These are phyloP conservation scores for Camptophora hylomeconis DNA, from an alignment of 2,329 filamentous ascomycete genomes.

Conservation along the genomic window DNA sequence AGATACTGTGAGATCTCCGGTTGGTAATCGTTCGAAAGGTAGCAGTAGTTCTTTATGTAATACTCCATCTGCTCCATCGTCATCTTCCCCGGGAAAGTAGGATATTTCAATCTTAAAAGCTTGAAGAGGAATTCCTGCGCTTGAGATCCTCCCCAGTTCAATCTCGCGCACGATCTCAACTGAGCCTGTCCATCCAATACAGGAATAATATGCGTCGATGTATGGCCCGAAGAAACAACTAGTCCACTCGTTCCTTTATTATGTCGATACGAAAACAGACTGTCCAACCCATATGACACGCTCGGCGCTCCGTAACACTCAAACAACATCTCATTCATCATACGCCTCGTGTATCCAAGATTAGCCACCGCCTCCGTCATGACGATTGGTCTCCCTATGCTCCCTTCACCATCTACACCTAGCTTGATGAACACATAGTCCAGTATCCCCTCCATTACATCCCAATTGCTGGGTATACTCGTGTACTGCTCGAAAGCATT, in stretches of 20 bases:
- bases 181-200: slow-evolving; percentile 78
- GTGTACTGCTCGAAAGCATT: slow-evolving; percentile 83
- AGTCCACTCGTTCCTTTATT: slow-evolving; percentile 80
- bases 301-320: slow-evolving; percentile 89
- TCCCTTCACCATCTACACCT: slow-evolving; percentile 63
- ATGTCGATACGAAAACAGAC: slow-evolving; percentile 87
- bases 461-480: slow-evolving; percentile 92
- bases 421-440: slow-evolving; percentile 94
- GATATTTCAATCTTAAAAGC: slow-evolving; percentile 75
- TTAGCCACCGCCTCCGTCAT: slow-evolving; percentile 96
- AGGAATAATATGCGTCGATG: slow-evolving; percentile 87
- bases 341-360: slow-evolving; percentile 73
- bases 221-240: slow-evolving; percentile 83
- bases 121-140: slow-evolving; percentile 83
- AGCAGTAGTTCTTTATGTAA: slow-evolving; percentile 78
- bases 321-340: slow-evolving; percentile 95
- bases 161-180: slow-evolving; percentile 67
- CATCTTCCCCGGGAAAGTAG: slow-evolving; percentile 73
- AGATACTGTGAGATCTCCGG: slow-evolving; percentile 62
- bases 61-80: slow-evolving; percentile 77
- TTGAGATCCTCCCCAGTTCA: slow-evolving; percentile 93
- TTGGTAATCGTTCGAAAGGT: slow-evolving; percentile 75
- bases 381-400: slow-evolving; percentile 74
- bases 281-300: slow-evolving; percentile 88
- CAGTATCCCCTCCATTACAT: slow-evolving; percentile 86